These are phyloP conservation scores for Globisporangium megalacanthum DNA, from an alignment of 352 stramenopile species.

Conservation along the genomic window DNA sequence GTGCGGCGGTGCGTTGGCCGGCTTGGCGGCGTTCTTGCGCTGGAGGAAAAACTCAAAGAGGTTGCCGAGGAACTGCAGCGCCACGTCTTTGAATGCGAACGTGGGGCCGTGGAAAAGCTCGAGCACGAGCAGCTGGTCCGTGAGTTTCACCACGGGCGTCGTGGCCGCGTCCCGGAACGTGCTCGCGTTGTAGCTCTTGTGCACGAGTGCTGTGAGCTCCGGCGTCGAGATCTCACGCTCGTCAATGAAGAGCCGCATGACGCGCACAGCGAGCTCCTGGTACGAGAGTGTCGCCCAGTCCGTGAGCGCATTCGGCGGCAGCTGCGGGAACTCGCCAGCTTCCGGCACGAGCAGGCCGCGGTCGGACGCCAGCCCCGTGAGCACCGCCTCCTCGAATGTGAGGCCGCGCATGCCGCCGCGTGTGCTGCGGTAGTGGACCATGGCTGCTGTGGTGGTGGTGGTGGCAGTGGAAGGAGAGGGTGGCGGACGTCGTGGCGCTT, in stretches of 20 bases:
- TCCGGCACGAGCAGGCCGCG: conserved; percentile 81
- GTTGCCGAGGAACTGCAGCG: conserved; percentile 98
- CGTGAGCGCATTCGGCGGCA: conserved; percentile 59
- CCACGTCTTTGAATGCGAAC: conserved; percentile 99
- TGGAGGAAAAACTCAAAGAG: conserved; percentile 99
- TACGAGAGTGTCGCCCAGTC: conserved; percentile 91
- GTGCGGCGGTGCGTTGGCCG: conserved; percentile 40
- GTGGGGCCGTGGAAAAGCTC: conserved; percentile 99
- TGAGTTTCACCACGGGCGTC: conserved; percentile 92
- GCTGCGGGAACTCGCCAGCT: conserved; percentile 66
- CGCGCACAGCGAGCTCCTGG: conserved; percentile 90
- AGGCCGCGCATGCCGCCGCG: conserved; percentile 73
- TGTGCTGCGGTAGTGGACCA: conserved; percentile 85
- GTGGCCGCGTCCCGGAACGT: conserved; percentile 93
- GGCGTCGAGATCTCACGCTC: conserved; percentile 90
- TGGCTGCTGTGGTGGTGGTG: conserved; percentile 13
- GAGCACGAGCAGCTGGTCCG: conserved; percentile 85
- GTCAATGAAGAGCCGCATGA: conserved; percentile 97
- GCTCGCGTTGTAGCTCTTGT: conserved; percentile 87
- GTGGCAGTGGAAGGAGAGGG: not conserved
- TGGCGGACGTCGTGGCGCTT: not conserved
- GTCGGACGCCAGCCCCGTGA: conserved; percentile 81
- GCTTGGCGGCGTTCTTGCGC: conserved; percentile 77
- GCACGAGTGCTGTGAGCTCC: conserved; percentile 89
- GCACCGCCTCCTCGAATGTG: conserved; percentile 84